Base-by-base conservation (phyloP, 1,139 yeast species). In the Wickerhamiella infanticola region DNA sequence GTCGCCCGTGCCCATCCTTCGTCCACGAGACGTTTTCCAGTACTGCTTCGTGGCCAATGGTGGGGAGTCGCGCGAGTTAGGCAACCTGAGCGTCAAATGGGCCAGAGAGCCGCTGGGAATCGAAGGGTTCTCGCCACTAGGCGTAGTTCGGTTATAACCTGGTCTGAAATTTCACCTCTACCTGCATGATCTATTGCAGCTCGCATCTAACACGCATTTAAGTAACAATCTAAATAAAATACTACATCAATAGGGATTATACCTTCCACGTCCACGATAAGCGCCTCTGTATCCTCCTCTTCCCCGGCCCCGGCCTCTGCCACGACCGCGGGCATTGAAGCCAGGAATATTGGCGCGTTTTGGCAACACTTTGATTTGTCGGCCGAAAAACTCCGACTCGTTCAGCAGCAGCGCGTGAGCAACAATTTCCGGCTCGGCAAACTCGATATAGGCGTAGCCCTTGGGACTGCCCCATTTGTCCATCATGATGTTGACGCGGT, bases 381-480 rank as follows among this genome's bases (percentile, higher is more conserved):
- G 70, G 35, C 81, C 88, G 53, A 79, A 70, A 56, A 84, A 76
- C 43, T 68, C 66, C 3, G 77, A 65, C 33, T 83, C 93, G 56
- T 81, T 79, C 53, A 81, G 69, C 7, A 73, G 72, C 39, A 82
- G 68, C 0, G 94, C 93, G 52, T 74, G 70, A 23, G 74, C 66
- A 2, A 82, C 90, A 3, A 73, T 69, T 18, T 73, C 72, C 1
- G 73, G 73, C 56, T 76, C 79, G 35, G 78, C 75, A 59, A 81
- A 83, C 59, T 84, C 95, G 55, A 84, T 72, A 61, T 83, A 84
- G 1, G 94, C 95, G 64, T 73, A 83, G 3, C 95, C 95, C 61
- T 81, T 82, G 38, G 95, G 93, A 52, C 73, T 77, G 2, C 94
- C 93, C 57, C 65, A 68, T 58, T 77, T 78, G 64, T 84, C 81